Evolutionary conservation across 1,284 basidiomycete species (phyloP), one percentile per base, ranked within the genome.

Genomic region (Chalciporus sp.): DNA sequence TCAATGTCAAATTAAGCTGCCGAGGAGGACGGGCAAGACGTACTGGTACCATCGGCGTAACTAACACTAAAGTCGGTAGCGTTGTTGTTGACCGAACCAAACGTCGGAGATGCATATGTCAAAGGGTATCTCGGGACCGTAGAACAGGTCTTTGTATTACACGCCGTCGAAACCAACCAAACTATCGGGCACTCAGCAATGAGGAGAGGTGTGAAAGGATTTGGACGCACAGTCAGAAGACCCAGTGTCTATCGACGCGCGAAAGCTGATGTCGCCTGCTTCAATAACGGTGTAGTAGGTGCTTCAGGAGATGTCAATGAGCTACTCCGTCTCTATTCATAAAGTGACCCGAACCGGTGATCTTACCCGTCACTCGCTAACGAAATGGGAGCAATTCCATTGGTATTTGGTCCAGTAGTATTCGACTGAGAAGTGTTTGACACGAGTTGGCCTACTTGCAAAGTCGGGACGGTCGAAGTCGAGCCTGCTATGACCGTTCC

Each of bases 241-340:
- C n/a, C 77, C 90, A 1, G 89, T 90, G 67, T 91, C 88, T 40
- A 91, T 70, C 1, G 81, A 80, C n/a, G 85, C 80, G 16, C 87
- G 84, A 60, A 90, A 86, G 61, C 71, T 81, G 57, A 88, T 80
- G 55, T 76, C 73, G 39, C 88, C 89, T 39, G 77, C 72, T 55
- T 78, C 69, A 45, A 89, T 74, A 42, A 88, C 68, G 16, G 79
- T 72, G 61, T 81, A 90, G 63, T 89, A 91, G 4, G 88, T 83
- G 64, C 86, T 88, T 61, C 12, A 46, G n/a, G 20, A 7, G 16
- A 35, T 9, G 35, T 37, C n/a, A 20, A 53, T 67, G 43, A 59
- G 63, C 47, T 41, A 47, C 39, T 57, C 42, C 44, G 51, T 46
- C 23, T 31, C 57, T 19, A 23, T 63, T 40, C n/a, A 27, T 7